A percentile compares a stretch with the other conserved stretches of the same genome.
Evolutionary conservation across 257 asterid genomes (phyloP).

Genomic region (Catharanthus roseus): DNA sequence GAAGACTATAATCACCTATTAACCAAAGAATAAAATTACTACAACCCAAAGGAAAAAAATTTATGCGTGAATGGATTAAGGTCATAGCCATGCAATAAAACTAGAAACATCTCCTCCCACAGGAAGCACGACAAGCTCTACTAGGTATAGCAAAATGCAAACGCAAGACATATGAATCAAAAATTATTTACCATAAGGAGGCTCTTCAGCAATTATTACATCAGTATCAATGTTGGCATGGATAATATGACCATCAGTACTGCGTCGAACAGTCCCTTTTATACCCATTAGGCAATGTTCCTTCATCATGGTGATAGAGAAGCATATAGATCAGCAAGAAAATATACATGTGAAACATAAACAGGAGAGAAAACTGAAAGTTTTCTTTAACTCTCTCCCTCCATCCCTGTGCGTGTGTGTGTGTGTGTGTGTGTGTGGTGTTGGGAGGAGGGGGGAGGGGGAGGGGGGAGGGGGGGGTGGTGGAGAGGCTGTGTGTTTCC

Average conservation of each 20-base stretch:
- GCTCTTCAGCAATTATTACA: constrained; percentile 98
- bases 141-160: neutral
- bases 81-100: neutral
- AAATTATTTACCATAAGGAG: constrained; percentile 69
- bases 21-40: neutral
- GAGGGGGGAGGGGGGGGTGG: no score
- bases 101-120: neutral
- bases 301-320: constrained; percentile 35
- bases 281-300: constrained; percentile 99
- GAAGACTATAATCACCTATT: neutral
- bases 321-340: constrained; percentile 16
- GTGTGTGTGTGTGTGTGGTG: no score
- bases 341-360: constrained; percentile 11
- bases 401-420: neutral
- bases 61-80: neutral
- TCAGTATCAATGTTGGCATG: constrained; percentile 99
- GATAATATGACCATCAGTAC: constrained; percentile 97
- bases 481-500: no score
- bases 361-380: neutral
- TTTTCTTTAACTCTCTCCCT: neutral
- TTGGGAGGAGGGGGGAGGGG: no score
- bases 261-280: constrained; percentile 97
- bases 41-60: neutral
- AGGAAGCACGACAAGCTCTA: neutral
- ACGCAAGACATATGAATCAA: neutral